A percentile compares a stretch with the other conserved stretches of the same genome.
Conservation (phyloP, 2,329 filamentous ascomycete species). For the Cordyceps cateniannulata region DNA sequence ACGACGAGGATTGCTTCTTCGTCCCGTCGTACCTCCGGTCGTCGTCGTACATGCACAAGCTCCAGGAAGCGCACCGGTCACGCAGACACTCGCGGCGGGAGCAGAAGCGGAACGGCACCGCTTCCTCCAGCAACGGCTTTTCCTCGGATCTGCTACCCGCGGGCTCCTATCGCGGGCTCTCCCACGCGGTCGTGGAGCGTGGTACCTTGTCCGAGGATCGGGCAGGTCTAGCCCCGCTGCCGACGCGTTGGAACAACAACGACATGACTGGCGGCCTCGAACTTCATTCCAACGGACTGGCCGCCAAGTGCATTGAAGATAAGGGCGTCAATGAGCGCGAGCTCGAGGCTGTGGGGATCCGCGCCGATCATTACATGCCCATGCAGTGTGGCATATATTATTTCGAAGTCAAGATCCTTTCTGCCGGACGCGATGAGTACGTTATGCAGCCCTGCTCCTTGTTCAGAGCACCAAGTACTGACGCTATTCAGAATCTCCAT, state of each 20-base stretch:
- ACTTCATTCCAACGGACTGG: slow-evolving; percentile 63
- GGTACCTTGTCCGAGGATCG: slow-evolving; percentile 55
- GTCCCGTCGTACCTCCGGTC: slow-evolving; percentile 75
- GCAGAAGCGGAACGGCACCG: slow-evolving; percentile 25
- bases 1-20: slow-evolving; percentile 53
- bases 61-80: slow-evolving; percentile 63
- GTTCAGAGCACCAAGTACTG: neutral
- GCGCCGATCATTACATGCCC: slow-evolving; percentile 82
- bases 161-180: slow-evolving; percentile 64
- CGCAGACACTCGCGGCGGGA: slow-evolving; percentile 47
- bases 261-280: slow-evolving; percentile 73
- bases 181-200: slow-evolving; percentile 79
- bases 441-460: slow-evolving; percentile 17
- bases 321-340: slow-evolving; percentile 46
- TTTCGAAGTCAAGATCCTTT: slow-evolving; percentile 61
- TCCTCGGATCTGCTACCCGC: slow-evolving; percentile 34
- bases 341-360: slow-evolving; percentile 73
- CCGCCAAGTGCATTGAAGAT: slow-evolving; percentile 54
- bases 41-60: slow-evolving; percentile 69
- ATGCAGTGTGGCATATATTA: slow-evolving; percentile 91
- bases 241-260: slow-evolving; percentile 72
- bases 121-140: slow-evolving; percentile 45
- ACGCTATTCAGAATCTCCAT: slow-evolving; percentile 45
- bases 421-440: slow-evolving; percentile 49
- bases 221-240: slow-evolving; percentile 57